Evolutionary conservation across 805 yeast species (phyloP), one percentile per base, ranked within the genome.

Genomic region (Barnettozyma siamensis): DNA sequence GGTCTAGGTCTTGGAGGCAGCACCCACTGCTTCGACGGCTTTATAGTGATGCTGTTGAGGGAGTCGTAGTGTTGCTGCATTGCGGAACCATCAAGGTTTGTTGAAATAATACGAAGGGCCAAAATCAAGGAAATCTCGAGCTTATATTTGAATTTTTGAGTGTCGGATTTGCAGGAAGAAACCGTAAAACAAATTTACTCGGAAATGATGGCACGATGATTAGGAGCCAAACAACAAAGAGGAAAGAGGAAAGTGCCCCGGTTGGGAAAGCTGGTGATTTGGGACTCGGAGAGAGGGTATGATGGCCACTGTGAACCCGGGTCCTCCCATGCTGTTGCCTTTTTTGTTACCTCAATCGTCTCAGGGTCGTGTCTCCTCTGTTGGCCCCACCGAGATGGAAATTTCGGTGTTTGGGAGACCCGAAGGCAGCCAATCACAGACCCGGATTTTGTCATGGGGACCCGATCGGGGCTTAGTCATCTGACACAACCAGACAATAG

Each of bases 21-120:
- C 7, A 83, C 88, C 89, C 93, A 87, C 55, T 78, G 80, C 55
- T 82, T 82, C 38, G 88, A 81, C 1, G 91, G 39, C 33, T 36
- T 38, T 31, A 21, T 19, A 7, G 27, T 16, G 7, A 23, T n/a
- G 4, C 27, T 31, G 16, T 31, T 29, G 17, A 23, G 20, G 7
- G 24, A 23, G 15, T 18, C 24, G 29, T 21, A n/a, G 29, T 18
- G 17, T 33, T 23, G 29, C 11, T 26, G 29, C 29, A 26, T 26
- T 7, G 8, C 11, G 12, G 29, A 5, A 5, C n/a, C 29, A 26
- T 26, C n/a, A 13, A 26, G n/a, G 7, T n/a, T n/a, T n/a, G n/a
- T n/a, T n/a, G n/a, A n/a, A n/a, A n/a, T n/a, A n/a, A 13, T 21
- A 33, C 21, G 36, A 23, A n/a, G 8, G 5, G 8, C 7, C 11